Evolutionary conservation across 805 yeast genomes (phyloP).

Genomic region (Schwanniomyces occidentalis): DNA sequence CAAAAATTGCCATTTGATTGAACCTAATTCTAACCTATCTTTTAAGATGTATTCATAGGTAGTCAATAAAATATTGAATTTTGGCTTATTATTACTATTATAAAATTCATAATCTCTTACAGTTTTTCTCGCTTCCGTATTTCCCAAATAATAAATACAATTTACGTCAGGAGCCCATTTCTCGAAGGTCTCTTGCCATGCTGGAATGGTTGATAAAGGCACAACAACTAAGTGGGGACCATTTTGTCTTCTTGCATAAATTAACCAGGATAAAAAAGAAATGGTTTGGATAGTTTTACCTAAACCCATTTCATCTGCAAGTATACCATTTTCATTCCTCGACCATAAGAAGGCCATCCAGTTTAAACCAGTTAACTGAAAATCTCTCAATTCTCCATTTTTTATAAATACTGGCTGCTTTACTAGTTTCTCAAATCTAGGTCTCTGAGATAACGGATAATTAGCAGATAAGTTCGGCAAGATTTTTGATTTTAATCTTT

Average conservation of each 20-base stretch:
- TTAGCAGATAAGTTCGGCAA: conserved; percentile 78
- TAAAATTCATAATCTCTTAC: conserved; percentile 87
- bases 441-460: conserved; percentile 70
- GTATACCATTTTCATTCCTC: conserved; percentile 92
- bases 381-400: conserved; percentile 90
- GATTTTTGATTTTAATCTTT: conserved; percentile 77
- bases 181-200: conserved; percentile 99
- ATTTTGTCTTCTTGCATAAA: conserved; percentile 92
- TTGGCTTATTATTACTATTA: conserved; percentile 64
- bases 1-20: conserved; percentile 89
- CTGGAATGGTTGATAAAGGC: conserved; percentile 93
- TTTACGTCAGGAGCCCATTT: conserved; percentile 97
- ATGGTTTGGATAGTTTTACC: conserved; percentile 98
- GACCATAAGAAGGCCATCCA: conserved; percentile 99
- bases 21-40: conserved; percentile 78
- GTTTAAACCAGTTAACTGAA: conserved; percentile 95
- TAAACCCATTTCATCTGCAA: conserved; percentile 98
- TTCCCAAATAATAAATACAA: conserved; percentile 90
- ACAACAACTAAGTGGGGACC: conserved; percentile 98
- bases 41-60: conserved; percentile 96
- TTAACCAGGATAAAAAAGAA: conserved; percentile 89
- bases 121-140: conserved; percentile 77
- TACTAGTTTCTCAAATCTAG: conserved; percentile 82
- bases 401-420: conserved; percentile 88
- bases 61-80: conserved; percentile 88